These are phyloP conservation scores for Aphelidium insulamus DNA, from an alignment of 371 early-diverging fungal genomes.

Conservation along the genomic window DNA sequence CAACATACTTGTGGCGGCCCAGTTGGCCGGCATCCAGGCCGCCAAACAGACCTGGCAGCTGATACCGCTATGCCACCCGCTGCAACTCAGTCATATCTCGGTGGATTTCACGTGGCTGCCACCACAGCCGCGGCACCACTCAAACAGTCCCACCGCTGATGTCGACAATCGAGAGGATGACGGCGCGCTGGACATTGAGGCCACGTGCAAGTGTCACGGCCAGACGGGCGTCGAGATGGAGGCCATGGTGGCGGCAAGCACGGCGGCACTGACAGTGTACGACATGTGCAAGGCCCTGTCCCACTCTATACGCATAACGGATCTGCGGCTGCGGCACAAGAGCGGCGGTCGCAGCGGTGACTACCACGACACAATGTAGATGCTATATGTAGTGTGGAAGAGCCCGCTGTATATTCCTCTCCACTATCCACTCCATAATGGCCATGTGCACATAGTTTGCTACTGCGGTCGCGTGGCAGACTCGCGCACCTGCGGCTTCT, in stretches of 20 bases:
- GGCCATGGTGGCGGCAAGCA: slow-evolving; percentile 57
- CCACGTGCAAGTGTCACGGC: slow-evolving; percentile 43
- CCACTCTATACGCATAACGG: slow-evolving; percentile 22
- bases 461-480: slow-evolving; percentile 9
- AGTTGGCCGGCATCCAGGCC: slow-evolving; percentile 75
- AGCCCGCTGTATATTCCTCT: background rate
- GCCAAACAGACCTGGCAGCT: slow-evolving; percentile 59
- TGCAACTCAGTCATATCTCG: slow-evolving; percentile 39
- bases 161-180: slow-evolving; percentile 6
- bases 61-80: slow-evolving; percentile 75
- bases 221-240: slow-evolving; percentile 90
- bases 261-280: slow-evolving; percentile 48
- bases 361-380: slow-evolving; percentile 4
- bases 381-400: slow-evolving; percentile 1
- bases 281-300: slow-evolving; percentile 58
- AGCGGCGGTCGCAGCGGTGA: slow-evolving; percentile 55
- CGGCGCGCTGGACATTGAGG: slow-evolving; percentile 7
- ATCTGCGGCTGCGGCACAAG: slow-evolving; percentile 42
- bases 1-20: slow-evolving; percentile 65
- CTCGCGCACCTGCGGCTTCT: background rate
- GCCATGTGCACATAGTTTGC: slow-evolving; percentile 3
- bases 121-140: slow-evolving; percentile 12
- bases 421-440: slow-evolving; percentile 2
- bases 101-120: slow-evolving; percentile 33
- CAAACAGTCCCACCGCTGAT: slow-evolving; percentile 8